Base-by-base conservation (phyloP, 2,329 filamentous ascomycete genomes). In the Fusarium napiforme region DNA sequence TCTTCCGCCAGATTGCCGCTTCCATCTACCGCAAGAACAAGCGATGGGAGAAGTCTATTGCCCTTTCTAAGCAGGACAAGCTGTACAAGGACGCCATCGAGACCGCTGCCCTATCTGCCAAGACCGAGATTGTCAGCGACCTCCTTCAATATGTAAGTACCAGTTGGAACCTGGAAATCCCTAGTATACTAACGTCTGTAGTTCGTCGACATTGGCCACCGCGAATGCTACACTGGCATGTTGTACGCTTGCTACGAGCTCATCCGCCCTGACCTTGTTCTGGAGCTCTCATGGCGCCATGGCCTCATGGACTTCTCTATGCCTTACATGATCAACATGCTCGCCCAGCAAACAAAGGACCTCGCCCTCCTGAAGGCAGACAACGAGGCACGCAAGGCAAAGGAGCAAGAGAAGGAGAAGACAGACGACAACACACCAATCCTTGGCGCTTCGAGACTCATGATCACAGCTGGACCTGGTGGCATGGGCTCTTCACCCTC, bases 11-110 rank as follows among this genome's bases (percentile, higher is more conserved):
- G 84, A 97, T 99, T 80, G 96, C 96, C 9, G 95, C 97, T 75
- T 97, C 89, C 85, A 99, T 99, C 83, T 99, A 98, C 87, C 95
- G 97, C 83, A 99, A 98, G 90, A 98, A 97, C 88, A 98, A 98
- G 92, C 91, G 96, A 73, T 99, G 97, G 97, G 96, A 98, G 86
- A 98, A 98, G 87, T 98, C 95, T 8, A 99, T 99, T 83, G 91
- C 94, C 39, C 87, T 99, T 52, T 98, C 96, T 21, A 99, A 99
- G 89, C 96, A 99, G 83, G 96, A 99, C 87, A 98, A 98, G 89
- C 88, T 99, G 21, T 99, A 96, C 92, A 98, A 98, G 88, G 96
- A 99, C 85, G 96, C 97, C 32, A 98, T 99, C 73, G 96, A 99
- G 88, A 99, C 96, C 19, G 91, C 97, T 37, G 96, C 96, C 34